A percentile compares a stretch with the other conserved stretches of the same genome.
Evolutionary conservation across 192 early-diverging fungal species (phyloP).

Genomic region (Rhizoclosmatium sp.): DNA sequence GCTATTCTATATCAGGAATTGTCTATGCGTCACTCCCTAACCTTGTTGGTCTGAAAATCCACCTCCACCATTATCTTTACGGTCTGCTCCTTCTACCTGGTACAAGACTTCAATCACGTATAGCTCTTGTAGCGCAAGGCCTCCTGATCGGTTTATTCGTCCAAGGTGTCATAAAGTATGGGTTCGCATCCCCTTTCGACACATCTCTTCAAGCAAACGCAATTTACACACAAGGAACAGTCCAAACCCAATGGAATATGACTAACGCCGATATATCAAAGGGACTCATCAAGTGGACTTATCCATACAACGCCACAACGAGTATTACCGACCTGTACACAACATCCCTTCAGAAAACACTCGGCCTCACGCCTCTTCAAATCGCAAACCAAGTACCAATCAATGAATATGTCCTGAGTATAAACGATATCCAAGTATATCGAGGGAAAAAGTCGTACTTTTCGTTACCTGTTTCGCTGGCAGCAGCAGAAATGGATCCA

Average conservation of each 20-base stretch:
- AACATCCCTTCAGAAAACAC: neutral
- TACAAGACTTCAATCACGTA: slow-evolving; percentile 33
- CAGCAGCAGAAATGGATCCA: neutral
- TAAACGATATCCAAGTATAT: slow-evolving; percentile 50
- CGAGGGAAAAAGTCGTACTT: slow-evolving; percentile 29
- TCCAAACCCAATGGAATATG: slow-evolving; percentile 18
- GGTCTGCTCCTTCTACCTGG: slow-evolving; percentile 30
- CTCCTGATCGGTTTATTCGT: slow-evolving; percentile 36
- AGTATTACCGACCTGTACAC: slow-evolving; percentile 16
- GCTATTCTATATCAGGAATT: slow-evolving; percentile 26
- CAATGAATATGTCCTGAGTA: slow-evolving; percentile 19
- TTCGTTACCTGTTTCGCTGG: neutral
- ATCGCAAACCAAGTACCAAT: neutral
- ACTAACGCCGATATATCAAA: neutral
- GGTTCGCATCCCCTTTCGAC: slow-evolving; percentile 46
- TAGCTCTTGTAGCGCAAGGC: slow-evolving; percentile 14
- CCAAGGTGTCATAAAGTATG: slow-evolving; percentile 42
- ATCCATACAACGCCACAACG: slow-evolving; percentile 19
- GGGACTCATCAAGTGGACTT: slow-evolving; percentile 11
- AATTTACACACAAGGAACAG: slow-evolving; percentile 27
- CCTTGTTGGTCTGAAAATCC: slow-evolving; percentile 33
- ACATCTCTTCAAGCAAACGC: slow-evolving; percentile 40
- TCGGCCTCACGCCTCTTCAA: neutral
- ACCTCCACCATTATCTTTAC: slow-evolving; percentile 43
- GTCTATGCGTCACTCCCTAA: slow-evolving; percentile 43